Evolutionary conservation across 345 rosid genomes (phyloP).

Genomic region (Salix udensis): DNA sequence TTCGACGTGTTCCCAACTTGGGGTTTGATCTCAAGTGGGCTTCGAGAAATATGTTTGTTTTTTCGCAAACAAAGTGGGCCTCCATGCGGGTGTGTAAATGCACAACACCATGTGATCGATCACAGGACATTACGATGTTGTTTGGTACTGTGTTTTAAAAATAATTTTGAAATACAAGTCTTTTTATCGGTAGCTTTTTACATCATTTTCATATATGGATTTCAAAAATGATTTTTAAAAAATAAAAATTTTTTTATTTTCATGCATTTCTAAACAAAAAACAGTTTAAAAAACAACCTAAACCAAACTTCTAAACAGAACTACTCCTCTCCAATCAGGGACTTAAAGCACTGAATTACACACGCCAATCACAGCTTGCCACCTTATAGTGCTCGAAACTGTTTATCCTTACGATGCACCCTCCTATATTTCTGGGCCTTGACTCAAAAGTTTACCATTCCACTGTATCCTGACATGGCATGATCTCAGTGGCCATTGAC

Average conservation of each 20-base stretch:
- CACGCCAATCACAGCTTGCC: slow-evolving; percentile 2
- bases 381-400: background rate
- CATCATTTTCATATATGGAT: too few species aligned
- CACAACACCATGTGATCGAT: slow-evolving; percentile 74
- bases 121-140: slow-evolving; percentile 16
- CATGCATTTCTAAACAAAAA: too few species aligned
- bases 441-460: background rate
- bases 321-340: slow-evolving; percentile 17
- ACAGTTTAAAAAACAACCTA: too few species aligned
- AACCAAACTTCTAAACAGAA: too few species aligned
- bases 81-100: slow-evolving; percentile 50
- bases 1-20: slow-evolving; percentile 45
- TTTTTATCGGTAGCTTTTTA: too few species aligned
- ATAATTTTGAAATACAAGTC: too few species aligned
- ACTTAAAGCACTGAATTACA: slow-evolving; percentile 8
- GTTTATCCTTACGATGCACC: background rate
- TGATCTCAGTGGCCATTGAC: background rate
- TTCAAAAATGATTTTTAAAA: too few species aligned
- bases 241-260: rapidly evolving
- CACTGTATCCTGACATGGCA: background rate
- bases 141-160: too few species aligned
- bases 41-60: slow-evolving; percentile 52
- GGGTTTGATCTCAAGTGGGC: slow-evolving; percentile 65
- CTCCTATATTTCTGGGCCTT: background rate
- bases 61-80: slow-evolving; percentile 71